These are phyloP conservation scores for Penicillium olsonii DNA, from an alignment of 2,329 filamentous ascomycete species.

Conservation along the genomic window DNA sequence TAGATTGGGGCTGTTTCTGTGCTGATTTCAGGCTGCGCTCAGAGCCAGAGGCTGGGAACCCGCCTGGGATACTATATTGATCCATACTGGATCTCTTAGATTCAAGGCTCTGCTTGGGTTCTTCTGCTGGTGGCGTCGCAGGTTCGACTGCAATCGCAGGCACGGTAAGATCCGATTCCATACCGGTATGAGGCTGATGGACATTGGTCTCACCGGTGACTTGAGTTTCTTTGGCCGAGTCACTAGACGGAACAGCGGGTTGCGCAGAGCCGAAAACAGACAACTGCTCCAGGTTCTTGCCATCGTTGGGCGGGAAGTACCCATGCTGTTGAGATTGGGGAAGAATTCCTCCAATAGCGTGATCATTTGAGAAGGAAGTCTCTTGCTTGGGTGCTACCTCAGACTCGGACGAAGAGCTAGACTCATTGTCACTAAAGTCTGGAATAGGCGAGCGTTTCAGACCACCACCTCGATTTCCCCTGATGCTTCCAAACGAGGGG, in stretches of 20 bases:
- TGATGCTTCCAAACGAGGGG: slow-evolving; percentile 65
- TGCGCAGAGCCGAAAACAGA: slow-evolving; percentile 12
- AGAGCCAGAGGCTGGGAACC: slow-evolving; percentile 51
- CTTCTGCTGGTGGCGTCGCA: slow-evolving; percentile 49
- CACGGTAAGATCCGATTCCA: slow-evolving; percentile 24
- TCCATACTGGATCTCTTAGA: slow-evolving; percentile 35
- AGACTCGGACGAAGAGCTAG: slow-evolving; percentile 45
- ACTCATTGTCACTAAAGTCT: slow-evolving; percentile 34
- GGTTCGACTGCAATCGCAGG: slow-evolving; percentile 51
- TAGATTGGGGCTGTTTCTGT: slow-evolving; percentile 11
- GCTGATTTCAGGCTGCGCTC: slow-evolving; percentile 20
- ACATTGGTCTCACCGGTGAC: slow-evolving; percentile 1
- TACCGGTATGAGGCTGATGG: slow-evolving; percentile 10
- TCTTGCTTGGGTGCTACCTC: slow-evolving; percentile 36
- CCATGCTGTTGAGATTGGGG: slow-evolving; percentile 33
- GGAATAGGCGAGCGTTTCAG: slow-evolving; percentile 17
- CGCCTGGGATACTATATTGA: slow-evolving; percentile 59
- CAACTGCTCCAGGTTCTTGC: slow-evolving; percentile 14
- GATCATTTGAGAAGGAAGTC: slow-evolving; percentile 53
- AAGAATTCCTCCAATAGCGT: slow-evolving; percentile 53
- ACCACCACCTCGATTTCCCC: slow-evolving; percentile 45
- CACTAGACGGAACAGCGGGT: background rate
- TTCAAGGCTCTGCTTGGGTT: slow-evolving; percentile 26
- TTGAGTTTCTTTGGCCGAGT: slow-evolving; percentile 9
- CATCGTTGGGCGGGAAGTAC: slow-evolving; percentile 5